Evolutionary conservation across 176 grass and related monocot genomes (phyloP), one percentile per base, ranked within the genome.

Genomic region (Elaeis guineensis): DNA sequence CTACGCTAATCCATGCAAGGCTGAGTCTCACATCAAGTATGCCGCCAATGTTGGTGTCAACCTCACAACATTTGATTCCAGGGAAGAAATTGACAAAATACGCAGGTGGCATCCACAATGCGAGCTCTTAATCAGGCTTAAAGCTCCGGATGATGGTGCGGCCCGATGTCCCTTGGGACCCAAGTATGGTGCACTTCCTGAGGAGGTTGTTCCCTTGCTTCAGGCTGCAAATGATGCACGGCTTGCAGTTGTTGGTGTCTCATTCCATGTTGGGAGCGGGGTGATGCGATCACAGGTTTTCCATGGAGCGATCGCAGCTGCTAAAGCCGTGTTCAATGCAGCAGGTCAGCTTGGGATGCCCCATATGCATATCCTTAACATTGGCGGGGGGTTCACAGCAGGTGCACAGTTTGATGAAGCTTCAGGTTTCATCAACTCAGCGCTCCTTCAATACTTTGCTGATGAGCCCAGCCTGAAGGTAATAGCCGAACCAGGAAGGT

Each of bases 1-100:
- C 2, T 82, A 72, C 50, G 69, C 80, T 62, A 82, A 82, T 39
- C 73, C 80, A 0, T 82, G 80, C 74, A 82, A 82, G 69, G 35
- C 69, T 14, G 80, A 77, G 62, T 21, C 68, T 18, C 74, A 72
- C 68, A 5, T 82, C 39, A 56, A 77, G 74, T 72, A 67, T 57
- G 74, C 80, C 1, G 73, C 80, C 0, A 11, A 3, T 50, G 57
- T 58, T 2, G 73, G 69, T 17, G 63, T 82, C 57, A 58, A 57
- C 69, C 73, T 82, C 55, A 26, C 74, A 62, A 82, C 80, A 23
- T 77, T 72, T 57, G 74, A 82, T 39, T 53, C 73, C 57, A 57
- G 16, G 25, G 74, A 63, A 25, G 80, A 82, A 51, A 63, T 82
- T 6, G 62, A 4, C 20, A 82, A 82, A 67, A 49, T 82, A 4